phyloP scores from a whole-genome alignment of 805 yeast genomes.

The Hanseniaspora pseudoguilliermondii region DNA sequence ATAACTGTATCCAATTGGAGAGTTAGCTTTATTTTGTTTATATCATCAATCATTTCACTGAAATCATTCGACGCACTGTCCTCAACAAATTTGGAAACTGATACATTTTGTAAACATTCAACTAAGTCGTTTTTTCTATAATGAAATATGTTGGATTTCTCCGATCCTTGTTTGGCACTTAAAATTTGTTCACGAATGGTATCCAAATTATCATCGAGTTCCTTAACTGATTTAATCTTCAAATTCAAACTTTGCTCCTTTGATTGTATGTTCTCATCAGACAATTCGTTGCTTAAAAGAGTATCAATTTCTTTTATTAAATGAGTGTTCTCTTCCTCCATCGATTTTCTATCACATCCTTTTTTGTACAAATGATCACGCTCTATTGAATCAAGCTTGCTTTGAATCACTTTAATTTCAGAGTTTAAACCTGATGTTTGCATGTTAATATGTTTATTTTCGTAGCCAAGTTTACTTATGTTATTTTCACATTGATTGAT shows the following conservation, averaged over 20 bases:
- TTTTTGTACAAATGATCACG: slow-evolving; percentile 27
- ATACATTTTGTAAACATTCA: not conserved
- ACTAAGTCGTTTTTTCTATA: slow-evolving; percentile 23
- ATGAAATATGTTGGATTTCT: slow-evolving; percentile 41
- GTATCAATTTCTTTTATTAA: not conserved
- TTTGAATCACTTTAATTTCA: slow-evolving; percentile 30
- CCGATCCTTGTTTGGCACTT: slow-evolving; percentile 45
- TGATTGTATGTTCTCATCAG: not conserved
- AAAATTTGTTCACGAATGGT: slow-evolving; percentile 38
- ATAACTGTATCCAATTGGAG: not conserved
- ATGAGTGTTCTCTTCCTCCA: slow-evolving; percentile 26
- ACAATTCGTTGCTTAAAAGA: not conserved
- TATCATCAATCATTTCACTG: not conserved
- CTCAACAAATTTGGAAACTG: not conserved
- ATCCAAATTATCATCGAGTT: slow-evolving; percentile 38
- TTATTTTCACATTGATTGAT: slow-evolving; percentile 32
- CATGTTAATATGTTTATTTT: slow-evolving; percentile 35
- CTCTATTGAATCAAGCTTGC: slow-evolving; percentile 29
- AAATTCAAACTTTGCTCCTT: not conserved
- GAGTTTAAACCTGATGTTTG: slow-evolving; percentile 20
- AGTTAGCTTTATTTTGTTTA: not conserved
- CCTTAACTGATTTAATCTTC: not conserved
- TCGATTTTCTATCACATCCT: slow-evolving; percentile 33
- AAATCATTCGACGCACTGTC: not conserved
- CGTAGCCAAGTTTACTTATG: slow-evolving; percentile 26